Conservation (phyloP, 495 filamentous ascomycete species). For the Talaromyces thailandensis region DNA sequence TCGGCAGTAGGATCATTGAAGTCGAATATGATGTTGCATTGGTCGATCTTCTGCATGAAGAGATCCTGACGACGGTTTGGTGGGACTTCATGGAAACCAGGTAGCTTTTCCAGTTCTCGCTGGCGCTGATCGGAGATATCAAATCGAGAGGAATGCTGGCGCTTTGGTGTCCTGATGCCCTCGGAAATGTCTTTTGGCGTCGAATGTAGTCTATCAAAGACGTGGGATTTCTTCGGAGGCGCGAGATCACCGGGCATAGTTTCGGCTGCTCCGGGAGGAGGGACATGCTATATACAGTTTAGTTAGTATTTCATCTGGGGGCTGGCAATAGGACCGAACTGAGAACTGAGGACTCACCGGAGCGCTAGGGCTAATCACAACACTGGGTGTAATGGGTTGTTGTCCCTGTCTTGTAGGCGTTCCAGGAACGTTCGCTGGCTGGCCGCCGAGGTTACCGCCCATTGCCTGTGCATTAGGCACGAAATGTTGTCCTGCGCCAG, state of each 20-base stretch:
- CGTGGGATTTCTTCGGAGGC: slow-evolving; percentile 84
- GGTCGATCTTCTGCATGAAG: slow-evolving; percentile 99
- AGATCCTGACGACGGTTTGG: slow-evolving; percentile 92
- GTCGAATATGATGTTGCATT: slow-evolving; percentile 99
- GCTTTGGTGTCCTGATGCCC: slow-evolving; percentile 86
- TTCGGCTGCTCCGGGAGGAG: slow-evolving; percentile 87
- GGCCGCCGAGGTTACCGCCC: slow-evolving; percentile 24
- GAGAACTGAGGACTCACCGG: slow-evolving; percentile 57
- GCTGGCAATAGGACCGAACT: not conserved
- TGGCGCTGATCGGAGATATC: slow-evolving; percentile 89
- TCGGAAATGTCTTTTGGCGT: slow-evolving; percentile 94
- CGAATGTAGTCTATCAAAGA: slow-evolving; percentile 86
- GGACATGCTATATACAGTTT: slow-evolving; percentile 59
- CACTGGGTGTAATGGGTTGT: slow-evolving; percentile 62
- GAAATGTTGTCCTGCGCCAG: slow-evolving; percentile 21
- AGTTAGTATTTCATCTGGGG: slow-evolving; percentile 14
- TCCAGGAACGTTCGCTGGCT: slow-evolving; percentile 48
- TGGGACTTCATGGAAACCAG: slow-evolving; percentile 97
- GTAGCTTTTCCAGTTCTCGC: slow-evolving; percentile 91
- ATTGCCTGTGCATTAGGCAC: slow-evolving; percentile 20
- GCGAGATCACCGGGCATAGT: slow-evolving; percentile 98
- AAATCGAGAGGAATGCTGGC: slow-evolving; percentile 95
- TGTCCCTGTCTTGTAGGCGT: slow-evolving; percentile 63
- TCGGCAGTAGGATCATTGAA: slow-evolving; percentile 98
- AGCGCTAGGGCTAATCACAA: slow-evolving; percentile 90